phyloP scores from a whole-genome alignment of 2,329 filamentous ascomycete genomes.

The Microdochium paspali region DNA sequence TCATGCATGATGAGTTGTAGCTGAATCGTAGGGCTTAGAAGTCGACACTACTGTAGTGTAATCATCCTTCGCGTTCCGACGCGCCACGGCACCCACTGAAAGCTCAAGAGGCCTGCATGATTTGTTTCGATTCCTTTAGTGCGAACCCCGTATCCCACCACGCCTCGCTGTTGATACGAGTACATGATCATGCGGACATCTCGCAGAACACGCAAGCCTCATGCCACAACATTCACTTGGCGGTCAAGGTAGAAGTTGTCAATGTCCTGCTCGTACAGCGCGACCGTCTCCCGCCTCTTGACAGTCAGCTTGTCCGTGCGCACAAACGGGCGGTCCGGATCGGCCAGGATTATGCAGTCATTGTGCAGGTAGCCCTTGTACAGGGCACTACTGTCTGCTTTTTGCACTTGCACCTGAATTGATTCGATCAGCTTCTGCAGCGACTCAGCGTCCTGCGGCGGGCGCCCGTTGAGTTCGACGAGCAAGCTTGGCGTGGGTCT shows the following conservation, averaged over 20 bases:
- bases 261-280: conserved; percentile 33
- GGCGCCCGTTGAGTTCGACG: not conserved
- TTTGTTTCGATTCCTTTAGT: no score
- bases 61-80: no score
- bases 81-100: no score
- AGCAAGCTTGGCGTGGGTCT: not conserved
- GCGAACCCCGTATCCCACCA: no score
- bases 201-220: not conserved
- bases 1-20: no score
- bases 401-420: not conserved
- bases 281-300: conserved; percentile 27
- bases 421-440: not conserved
- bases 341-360: not conserved
- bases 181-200: not conserved
- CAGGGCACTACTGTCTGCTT: not conserved
- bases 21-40: no score
- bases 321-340: conserved; percentile 28
- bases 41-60: no score
- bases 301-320: conserved; percentile 35
- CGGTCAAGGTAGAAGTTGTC: conserved; percentile 12
- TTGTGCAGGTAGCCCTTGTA: not conserved
- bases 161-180: not conserved
- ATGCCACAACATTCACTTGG: not conserved
- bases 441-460: not conserved
- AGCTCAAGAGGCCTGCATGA: no score